Conservation (phyloP, 1,284 basidiomycete genomes). For the Cutaneotrichosporon sp. region DNA sequence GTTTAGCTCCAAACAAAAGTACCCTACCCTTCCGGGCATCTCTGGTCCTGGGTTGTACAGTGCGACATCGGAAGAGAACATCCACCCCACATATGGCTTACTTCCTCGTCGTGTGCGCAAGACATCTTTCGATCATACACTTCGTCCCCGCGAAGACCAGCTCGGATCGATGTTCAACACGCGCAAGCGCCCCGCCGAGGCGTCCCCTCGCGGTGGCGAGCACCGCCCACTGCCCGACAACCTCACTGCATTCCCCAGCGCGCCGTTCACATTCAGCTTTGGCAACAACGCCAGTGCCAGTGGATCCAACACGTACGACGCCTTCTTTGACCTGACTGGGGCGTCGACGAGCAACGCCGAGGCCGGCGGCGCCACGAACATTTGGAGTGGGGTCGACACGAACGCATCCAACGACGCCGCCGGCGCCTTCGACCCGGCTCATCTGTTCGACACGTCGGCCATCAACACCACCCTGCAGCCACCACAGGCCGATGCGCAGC, state of each 20-base stretch:
- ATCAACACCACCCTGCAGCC: slow-evolving; percentile 1
- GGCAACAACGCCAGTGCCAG: slow-evolving; percentile 56
- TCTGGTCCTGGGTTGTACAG: slow-evolving; percentile 42
- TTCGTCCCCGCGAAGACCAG: slow-evolving; percentile 44
- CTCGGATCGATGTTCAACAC: slow-evolving; percentile 13
- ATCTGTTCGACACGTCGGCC: slow-evolving; percentile 5
- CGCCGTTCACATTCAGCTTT: slow-evolving; percentile 68
- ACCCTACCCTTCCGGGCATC: slow-evolving; percentile 41
- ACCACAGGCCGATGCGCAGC: slow-evolving; percentile 21
- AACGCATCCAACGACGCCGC: slow-evolving; percentile 4
- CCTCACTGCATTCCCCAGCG: slow-evolving; percentile 58
- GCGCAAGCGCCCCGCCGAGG: slow-evolving; percentile 45
- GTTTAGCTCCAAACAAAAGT: slow-evolving; percentile 6
- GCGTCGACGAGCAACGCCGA: slow-evolving; percentile 6
- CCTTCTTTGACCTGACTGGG: slow-evolving; percentile 57
- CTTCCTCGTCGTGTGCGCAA: slow-evolving; percentile 73
- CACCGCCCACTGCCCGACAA: slow-evolving; percentile 31
- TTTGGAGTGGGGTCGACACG: background rate
- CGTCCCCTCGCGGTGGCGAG: slow-evolving; percentile 35
- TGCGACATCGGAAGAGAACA: slow-evolving; percentile 43
- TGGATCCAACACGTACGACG: slow-evolving; percentile 55
- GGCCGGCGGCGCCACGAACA: background rate
- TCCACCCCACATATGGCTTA: slow-evolving; percentile 55
- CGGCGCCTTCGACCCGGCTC: slow-evolving; percentile 2
- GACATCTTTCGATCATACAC: slow-evolving; percentile 87